phyloP scores from a whole-genome alignment of 768 basidiomycete species.

The Vishniacozyma victoriae region DNA sequence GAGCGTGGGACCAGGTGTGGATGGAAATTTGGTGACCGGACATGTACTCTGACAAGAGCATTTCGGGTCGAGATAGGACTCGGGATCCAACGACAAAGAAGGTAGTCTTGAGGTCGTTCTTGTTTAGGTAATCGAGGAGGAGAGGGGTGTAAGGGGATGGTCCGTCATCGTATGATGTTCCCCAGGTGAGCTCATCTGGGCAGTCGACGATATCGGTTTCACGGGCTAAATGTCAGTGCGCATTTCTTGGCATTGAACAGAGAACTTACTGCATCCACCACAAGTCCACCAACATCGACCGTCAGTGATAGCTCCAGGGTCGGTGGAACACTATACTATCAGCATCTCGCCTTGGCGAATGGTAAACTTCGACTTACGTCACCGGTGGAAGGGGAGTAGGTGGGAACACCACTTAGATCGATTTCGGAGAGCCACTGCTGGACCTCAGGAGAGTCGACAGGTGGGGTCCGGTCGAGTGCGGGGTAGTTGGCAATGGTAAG shows the following conservation, averaged over 20 bases:
- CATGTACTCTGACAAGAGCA: slow-evolving; percentile 71
- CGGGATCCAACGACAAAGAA: slow-evolving; percentile 86
- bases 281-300: slow-evolving; percentile 76
- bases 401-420: slow-evolving; percentile 35
- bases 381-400: slow-evolving; percentile 32
- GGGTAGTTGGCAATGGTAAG: slow-evolving; percentile 42
- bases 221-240: slow-evolving; percentile 34
- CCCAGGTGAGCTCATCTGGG: slow-evolving; percentile 60
- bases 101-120: slow-evolving; percentile 64
- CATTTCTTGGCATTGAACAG: neutral
- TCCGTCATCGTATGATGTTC: slow-evolving; percentile 59
- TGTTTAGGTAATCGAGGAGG: slow-evolving; percentile 64
- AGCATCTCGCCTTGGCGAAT: too few species aligned
- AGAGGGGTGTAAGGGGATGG: slow-evolving; percentile 71
- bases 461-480: slow-evolving; percentile 37
- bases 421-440: slow-evolving; percentile 36
- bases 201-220: slow-evolving; percentile 68
- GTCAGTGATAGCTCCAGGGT: slow-evolving; percentile 56
- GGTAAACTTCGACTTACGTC: slow-evolving; percentile 6
- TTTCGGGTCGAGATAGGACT: slow-evolving; percentile 64
- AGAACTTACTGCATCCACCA: slow-evolving; percentile 56
- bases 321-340: slow-evolving; percentile 57
- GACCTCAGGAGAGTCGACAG: slow-evolving; percentile 40
- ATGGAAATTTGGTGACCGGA: slow-evolving; percentile 73
- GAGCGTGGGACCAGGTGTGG: slow-evolving; percentile 81